Evolutionary conservation across 345 rosid species (phyloP), one percentile per base, ranked within the genome.

Genomic region (Eucalyptus sp.): DNA sequence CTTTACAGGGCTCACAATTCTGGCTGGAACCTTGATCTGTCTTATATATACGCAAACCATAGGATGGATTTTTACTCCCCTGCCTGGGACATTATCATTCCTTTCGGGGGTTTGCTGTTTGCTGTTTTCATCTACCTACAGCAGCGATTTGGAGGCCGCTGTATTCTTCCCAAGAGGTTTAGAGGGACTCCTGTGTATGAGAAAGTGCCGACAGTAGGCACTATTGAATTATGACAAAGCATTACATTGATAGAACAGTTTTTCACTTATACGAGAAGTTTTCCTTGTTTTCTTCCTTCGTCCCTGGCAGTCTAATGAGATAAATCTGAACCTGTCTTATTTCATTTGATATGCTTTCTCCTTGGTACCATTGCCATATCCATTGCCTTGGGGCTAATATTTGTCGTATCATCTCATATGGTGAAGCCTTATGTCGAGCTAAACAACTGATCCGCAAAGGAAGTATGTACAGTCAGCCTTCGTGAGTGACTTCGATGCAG

Each of bases 41-140:
- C 99, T 33, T 96, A 90, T 89, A 93, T 97, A 17, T 97, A 96
- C 89, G 99, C 97, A 54, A 95, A 94, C 91, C 99, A 93, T 92
- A 93, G 91, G 60, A 90, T 92, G 91, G 99, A 96, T 88, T 95
- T 95, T 17, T 96, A 94, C 90, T 97, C 99, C 60, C 96, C 96
- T 20, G 92, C 97, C 25, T 97, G 99, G 99, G 96, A 97, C 91
- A 92, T 97, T 50, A 88, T 94, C 22, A 96, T 97, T 79, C 94
- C 95, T 50, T 90, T 91, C 71, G 89, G 92, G 17, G 94, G 98
- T 83, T 52, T 96, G 90, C 56, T 96, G 87, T 95, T 95, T 10
- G 94, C 96, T 44, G 89, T 89, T 60, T 76, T 96, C 33, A 41
- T 97, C 64, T 96, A 92, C 94, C 89, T 95, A 92, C 99, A 96